Evolutionary conservation across 148 eudicot species (phyloP).

Genomic region (Polygonum aviculare): DNA sequence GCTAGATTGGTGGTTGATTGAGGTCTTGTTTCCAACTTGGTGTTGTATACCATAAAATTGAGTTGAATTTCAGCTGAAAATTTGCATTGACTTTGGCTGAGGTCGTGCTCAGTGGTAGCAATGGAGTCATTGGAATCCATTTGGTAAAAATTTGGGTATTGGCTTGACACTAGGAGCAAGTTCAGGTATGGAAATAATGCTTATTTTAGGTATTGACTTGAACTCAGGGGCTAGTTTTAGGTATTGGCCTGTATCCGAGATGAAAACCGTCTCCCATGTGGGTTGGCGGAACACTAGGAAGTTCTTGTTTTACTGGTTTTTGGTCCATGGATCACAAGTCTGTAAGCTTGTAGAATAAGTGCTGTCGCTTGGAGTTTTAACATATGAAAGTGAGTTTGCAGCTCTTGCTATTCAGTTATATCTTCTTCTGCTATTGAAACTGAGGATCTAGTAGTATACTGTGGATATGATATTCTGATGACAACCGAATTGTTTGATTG

Average conservation of each 20-base stretch:
- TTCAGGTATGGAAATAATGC: neutral
- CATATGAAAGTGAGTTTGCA: neutral
- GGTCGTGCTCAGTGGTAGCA: no score
- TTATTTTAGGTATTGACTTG: neutral
- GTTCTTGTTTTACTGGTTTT: neutral
- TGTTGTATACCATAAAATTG: neutral
- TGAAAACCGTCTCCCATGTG: no score
- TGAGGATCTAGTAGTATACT: neutral
- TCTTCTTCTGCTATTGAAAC: neutral
- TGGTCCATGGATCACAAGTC: neutral
- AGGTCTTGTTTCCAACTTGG: neutral
- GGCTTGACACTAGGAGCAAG: neutral
- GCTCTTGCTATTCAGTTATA: neutral
- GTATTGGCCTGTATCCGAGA: no score
- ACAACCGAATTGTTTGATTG: neutral
- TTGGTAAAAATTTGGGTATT: neutral
- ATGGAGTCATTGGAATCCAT: neutral
- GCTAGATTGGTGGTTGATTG: no score
- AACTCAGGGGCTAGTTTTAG: neutral
- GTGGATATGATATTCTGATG: neutral
- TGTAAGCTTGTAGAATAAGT: no score
- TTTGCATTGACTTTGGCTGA: no score
- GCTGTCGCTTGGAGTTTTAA: neutral
- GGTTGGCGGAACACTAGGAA: neutral
- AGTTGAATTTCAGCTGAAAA: neutral